These are phyloP conservation scores for Penicillium roqueforti DNA, from an alignment of 495 filamentous ascomycete genomes.

Conservation along the genomic window DNA sequence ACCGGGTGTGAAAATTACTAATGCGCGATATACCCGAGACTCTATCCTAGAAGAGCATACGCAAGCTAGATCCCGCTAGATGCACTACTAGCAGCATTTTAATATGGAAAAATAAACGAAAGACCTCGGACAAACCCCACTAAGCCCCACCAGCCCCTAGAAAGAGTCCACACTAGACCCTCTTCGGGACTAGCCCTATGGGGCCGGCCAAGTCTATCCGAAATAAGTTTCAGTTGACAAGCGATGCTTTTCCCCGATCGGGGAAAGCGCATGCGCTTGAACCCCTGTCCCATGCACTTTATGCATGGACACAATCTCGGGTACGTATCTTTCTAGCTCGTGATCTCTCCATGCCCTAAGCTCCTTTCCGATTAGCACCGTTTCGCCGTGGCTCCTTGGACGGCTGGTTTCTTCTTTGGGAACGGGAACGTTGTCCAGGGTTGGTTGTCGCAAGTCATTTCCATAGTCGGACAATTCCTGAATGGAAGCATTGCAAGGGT, in stretches of 20 bases:
- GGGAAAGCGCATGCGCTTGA: conserved; percentile 6
- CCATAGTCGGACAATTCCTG: background rate
- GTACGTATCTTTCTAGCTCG: background rate
- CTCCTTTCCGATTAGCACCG: background rate
- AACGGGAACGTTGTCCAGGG: background rate
- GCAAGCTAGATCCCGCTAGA: background rate
- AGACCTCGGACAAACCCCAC: background rate
- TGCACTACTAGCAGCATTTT: background rate
- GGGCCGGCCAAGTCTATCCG: background rate
- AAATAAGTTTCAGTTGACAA: conserved; percentile 7
- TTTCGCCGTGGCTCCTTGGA: background rate
- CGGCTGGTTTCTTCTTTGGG: background rate
- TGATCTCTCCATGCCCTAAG: background rate
- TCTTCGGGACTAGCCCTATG: background rate
- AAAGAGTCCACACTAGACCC: background rate
- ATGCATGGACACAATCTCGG: background rate
- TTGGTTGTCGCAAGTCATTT: background rate
- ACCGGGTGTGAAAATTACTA: too few relatives aligned
- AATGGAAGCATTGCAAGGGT: background rate
- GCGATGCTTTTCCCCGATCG: conserved; percentile 20
- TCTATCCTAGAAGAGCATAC: background rate
- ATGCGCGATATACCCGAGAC: background rate
- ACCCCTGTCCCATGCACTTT: background rate
- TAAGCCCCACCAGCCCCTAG: background rate
- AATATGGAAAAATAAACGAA: background rate